Base-by-base conservation (phyloP, 2,329 filamentous ascomycete species). In the Chaetomium sp. region DNA sequence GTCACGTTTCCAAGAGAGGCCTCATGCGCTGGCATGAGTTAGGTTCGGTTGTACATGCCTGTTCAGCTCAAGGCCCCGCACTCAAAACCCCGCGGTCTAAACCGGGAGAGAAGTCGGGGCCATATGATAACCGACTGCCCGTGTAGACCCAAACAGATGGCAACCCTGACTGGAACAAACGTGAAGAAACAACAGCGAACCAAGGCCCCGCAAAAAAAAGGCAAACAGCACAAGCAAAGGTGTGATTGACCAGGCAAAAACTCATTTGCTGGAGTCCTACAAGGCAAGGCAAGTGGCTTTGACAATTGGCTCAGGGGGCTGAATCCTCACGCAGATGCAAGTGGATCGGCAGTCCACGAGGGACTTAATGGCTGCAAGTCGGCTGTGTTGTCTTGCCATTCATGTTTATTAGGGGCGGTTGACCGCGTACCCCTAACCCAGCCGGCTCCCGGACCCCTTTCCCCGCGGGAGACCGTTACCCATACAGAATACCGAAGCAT, bases 401-500 rank as follows among this genome's bases (percentile, higher is more conserved):
- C 53, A 53, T 57, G 45, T 16, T 12, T 25, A 51, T 49, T 50
- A 64, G 51, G 56, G 42, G 42, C 33, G 45, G 51, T 57, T 51
- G 42, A 45, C 51, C 51, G 57, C 57, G 12, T 49, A 31, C 25
- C 42, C 45, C 12, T 53, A 25, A 49, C 45, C 45, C 54, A 63
- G 29, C 31, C 45, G 21, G 3, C 16, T 51, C 29, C 54, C 31
- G 21, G 38, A 19, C 38, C 38, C 16, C 4, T n/a, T 42, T 31
- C 42, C 42, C 45, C 27, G 25, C 38, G 31, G n/a, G 31, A 35
- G 51, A 45, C 13, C 21, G 62, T 60, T 51, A 60, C 57, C 51
- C 57, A 59, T 64, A 64, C 57, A 57, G 38, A 60, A 57, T 47
- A 60, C 42, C 29, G 21, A 60, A 59, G 27, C 35, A 64, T 42